phyloP scores from a whole-genome alignment of 2,329 filamentous ascomycete genomes.

The Pseudopithomyces chartarum region DNA sequence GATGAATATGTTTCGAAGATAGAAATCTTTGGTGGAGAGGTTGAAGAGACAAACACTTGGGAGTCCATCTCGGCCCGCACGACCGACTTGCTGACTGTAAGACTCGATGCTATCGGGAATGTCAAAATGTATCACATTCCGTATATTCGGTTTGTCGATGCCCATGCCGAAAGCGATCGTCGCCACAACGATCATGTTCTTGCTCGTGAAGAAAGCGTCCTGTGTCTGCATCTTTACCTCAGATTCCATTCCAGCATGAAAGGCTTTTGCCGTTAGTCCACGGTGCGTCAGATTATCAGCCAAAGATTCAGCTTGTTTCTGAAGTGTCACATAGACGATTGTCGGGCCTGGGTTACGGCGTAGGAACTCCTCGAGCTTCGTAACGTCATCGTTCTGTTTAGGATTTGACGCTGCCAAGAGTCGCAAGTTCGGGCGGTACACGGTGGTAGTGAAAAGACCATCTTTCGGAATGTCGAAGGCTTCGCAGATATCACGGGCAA shows the following conservation, averaged over 20 bases:
- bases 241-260: conserved; percentile 77
- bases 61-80: conserved; percentile 87
- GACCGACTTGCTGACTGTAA: conserved; percentile 96
- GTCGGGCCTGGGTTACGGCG: conserved; percentile 58
- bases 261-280: conserved; percentile 75
- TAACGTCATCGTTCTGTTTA: conserved; percentile 70
- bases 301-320: conserved; percentile 62
- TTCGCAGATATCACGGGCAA: conserved; percentile 79
- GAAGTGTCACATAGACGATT: conserved; percentile 65
- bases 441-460: conserved; percentile 63
- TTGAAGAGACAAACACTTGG: conserved; percentile 64
- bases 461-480: conserved; percentile 80
- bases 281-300: conserved; percentile 68
- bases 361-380: conserved; percentile 65
- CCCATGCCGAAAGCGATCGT: conserved; percentile 99
- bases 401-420: conserved; percentile 66
- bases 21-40: conserved; percentile 62
- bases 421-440: conserved; percentile 64
- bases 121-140: conserved; percentile 91
- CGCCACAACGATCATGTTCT: conserved; percentile 85
- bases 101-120: conserved; percentile 94
- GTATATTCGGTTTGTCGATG: conserved; percentile 94
- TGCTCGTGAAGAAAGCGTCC: conserved; percentile 77
- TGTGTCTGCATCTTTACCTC: conserved; percentile 72
- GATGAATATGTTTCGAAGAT: conserved; percentile 64